phyloP scores from a whole-genome alignment of 805 yeast species.

The Saturnispora gosingensis region DNA sequence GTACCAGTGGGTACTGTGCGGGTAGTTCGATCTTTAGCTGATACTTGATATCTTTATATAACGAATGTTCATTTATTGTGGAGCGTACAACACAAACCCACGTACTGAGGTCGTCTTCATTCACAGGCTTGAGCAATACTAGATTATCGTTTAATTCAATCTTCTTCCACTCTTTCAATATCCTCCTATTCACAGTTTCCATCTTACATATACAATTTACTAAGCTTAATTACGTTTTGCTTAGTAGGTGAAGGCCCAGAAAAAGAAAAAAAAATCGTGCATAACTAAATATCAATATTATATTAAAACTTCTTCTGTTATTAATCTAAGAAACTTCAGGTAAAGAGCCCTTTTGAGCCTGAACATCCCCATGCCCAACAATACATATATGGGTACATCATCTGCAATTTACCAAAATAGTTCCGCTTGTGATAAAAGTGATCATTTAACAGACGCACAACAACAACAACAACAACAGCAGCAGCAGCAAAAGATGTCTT shows the following conservation, averaged over 20 bases:
- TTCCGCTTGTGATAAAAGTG: neutral
- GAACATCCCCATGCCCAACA: neutral
- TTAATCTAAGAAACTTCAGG: neutral
- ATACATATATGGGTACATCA: neutral
- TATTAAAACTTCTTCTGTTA: neutral
- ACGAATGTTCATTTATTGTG: slow-evolving; percentile 33
- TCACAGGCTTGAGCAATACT: neutral
- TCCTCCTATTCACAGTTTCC: slow-evolving; percentile 1
- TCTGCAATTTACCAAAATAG: neutral
- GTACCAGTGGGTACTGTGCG: slow-evolving; percentile 43
- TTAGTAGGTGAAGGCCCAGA: neutral
- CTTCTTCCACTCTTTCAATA: slow-evolving; percentile 1
- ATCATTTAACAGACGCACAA: slow-evolving; percentile 5
- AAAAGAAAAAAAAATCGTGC: neutral
- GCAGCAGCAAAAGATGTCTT: neutral
- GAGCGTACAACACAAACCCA: slow-evolving; percentile 49
- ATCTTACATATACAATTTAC: neutral
- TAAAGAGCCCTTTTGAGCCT: neutral
- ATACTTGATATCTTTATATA: slow-evolving; percentile 47
- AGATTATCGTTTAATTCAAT: neutral
- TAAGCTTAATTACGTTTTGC: neutral
- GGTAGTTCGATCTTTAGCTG: slow-evolving; percentile 38
- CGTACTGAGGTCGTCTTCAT: neutral
- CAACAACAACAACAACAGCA: slow-evolving; percentile 10
- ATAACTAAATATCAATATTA: neutral